Base-by-base conservation (phyloP, 2,329 filamentous ascomycete species). In the Penicillium hordei region DNA sequence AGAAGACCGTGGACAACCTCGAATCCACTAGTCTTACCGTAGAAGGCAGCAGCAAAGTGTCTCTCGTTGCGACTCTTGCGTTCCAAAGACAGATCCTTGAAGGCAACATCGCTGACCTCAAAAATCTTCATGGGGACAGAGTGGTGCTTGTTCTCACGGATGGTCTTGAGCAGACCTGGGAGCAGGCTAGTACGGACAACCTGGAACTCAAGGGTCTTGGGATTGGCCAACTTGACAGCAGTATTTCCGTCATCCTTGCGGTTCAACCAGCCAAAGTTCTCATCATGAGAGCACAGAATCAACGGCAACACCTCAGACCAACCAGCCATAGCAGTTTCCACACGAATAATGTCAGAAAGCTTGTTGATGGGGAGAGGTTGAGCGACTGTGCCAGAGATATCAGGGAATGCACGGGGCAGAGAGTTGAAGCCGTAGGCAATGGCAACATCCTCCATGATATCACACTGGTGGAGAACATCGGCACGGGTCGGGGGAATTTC, bases 351-450 rank as follows among this genome's bases (percentile, higher is more conserved):
- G 70, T 99, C 95, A 60, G 84, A 84, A 40, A 99, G 88, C 79
- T 97, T 97, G 83, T 99, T 99, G 77, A 99, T 89, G 59, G 87
- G 85, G 10, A 97, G 83, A 10, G 93, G 91, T 57, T 91, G 89
- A 46, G 91, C 95, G 60, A 97, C 86, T 6, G 91, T 94, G 55
- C 89, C 89, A 25, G 90, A 89, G 71, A 92, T 93, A 75, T 88
- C 92, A 9, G 93, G 92, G 70, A 93, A 91, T 48, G 89, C 87
- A 52, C 92, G 88, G 1, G 93, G 93, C 19, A 99, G 87, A 62
- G 90, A 91, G 82, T 99, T 99, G 84, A 96, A 99, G 64, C 95
- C 94, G 75, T 97, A 97, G 52, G 91, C 92, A 64, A 99, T 94
- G 40, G 92, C 94, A 21, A 95, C 88, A 72, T 99, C 95, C 79